Conservation (phyloP, 176 grass and related monocot genomes). For the Juncus effusus region DNA sequence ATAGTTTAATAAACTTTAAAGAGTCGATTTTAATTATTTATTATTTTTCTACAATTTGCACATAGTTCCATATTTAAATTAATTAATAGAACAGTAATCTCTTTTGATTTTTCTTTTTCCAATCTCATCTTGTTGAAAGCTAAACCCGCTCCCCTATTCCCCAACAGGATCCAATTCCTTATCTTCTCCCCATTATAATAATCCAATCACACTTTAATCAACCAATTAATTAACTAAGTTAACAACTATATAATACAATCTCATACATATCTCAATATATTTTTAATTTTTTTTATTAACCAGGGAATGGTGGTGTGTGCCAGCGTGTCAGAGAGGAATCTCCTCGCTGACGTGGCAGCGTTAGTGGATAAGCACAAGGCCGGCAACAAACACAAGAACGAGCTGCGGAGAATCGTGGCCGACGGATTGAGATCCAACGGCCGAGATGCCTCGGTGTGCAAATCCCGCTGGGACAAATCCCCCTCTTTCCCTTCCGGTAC, state of each 20-base stretch:
- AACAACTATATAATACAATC: constrained; percentile 11
- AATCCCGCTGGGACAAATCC: constrained; percentile 76
- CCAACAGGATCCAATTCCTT: constrained; percentile 18
- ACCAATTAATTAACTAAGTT: background rate
- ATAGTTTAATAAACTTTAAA: no score
- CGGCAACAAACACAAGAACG: constrained; percentile 42
- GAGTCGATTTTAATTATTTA: no score
- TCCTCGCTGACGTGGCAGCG: constrained; percentile 63
- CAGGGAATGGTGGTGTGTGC: constrained; percentile 79
- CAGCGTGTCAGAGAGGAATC: constrained; percentile 78
- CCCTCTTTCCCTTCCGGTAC: constrained; percentile 51
- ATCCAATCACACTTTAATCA: constrained; percentile 14
- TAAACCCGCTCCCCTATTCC: constrained; percentile 18
- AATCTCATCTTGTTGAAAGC: background rate
- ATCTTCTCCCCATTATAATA: background rate
- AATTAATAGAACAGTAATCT: background rate
- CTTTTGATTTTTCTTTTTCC: constrained; percentile 10
- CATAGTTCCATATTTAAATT: background rate
- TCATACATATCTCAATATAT: constrained; percentile 27
- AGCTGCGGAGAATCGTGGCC: constrained; percentile 43
- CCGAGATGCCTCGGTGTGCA: constrained; percentile 58
- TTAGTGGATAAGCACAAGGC: constrained; percentile 51
- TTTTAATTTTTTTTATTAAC: constrained; percentile 12
- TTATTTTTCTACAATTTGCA: background rate
- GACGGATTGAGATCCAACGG: constrained; percentile 52